phyloP scores from a whole-genome alignment of 805 yeast genomes.

The Ogataea sp. region DNA sequence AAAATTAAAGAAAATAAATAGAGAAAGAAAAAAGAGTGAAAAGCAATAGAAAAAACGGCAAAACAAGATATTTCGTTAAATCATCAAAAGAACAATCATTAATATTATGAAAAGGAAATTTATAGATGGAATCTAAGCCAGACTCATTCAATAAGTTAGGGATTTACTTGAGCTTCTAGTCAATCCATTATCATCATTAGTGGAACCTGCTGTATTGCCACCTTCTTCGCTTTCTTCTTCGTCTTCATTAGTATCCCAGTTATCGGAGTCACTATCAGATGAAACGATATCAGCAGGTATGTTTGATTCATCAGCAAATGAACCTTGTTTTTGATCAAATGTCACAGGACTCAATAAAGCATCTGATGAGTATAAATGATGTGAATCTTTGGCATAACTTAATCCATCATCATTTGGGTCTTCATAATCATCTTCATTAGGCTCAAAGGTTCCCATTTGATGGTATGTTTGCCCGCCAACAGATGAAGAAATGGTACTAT shows the following conservation, averaged over 20 bases:
- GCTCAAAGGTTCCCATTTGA: constrained; percentile 22
- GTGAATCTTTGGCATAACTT: constrained; percentile 54
- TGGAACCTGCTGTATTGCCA: too few species aligned
- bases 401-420: constrained; percentile 81
- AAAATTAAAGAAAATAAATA: too few species aligned
- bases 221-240: constrained; percentile 16
- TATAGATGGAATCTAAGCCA: too few species aligned
- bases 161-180: constrained; percentile 1
- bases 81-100: background rate
- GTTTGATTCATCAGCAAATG: background rate
- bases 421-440: constrained; percentile 48
- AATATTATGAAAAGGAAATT: too few species aligned
- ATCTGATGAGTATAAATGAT: constrained; percentile 51
- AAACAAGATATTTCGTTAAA: too few species aligned
- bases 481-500: constrained; percentile 10
- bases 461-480: constrained; percentile 28
- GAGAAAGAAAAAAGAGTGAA: too few species aligned
- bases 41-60: too few species aligned
- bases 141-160: background rate
- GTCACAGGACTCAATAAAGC: constrained; percentile 19
- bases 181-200: constrained; percentile 1
- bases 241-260: constrained; percentile 15
- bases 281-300: constrained; percentile 8
- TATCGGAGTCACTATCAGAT: constrained; percentile 20
- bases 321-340: constrained; percentile 7